Base-by-base conservation (phyloP, 2,329 filamentous ascomycete genomes). In the Mariannaea sp. region DNA sequence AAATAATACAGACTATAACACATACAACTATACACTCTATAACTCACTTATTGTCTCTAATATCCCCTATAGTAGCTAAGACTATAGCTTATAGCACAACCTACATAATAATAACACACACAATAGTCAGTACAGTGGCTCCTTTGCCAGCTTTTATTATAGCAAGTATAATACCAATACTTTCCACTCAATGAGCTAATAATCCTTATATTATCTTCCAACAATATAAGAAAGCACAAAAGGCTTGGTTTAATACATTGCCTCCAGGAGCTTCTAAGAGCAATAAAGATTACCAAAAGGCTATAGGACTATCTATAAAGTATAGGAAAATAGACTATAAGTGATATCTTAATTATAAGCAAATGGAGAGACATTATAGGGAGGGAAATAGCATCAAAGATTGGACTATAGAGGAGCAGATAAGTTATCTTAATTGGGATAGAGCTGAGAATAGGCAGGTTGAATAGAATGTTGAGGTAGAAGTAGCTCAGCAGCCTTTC, bases 181-280 rank as follows among this genome's bases (percentile, higher is more conserved):
- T n/a, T n/a, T n/a, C 44, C 8, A 12, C 13, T n/a, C 30, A 50
- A 26, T 9, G 33, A 22, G 2, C 14, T 35, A 13, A 45, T 46
- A n/a, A 55, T 36, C 40, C 41, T n/a, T n/a, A 7, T 41, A 29
- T 27, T 46, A 55, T 55, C 19, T 51, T n/a, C 9, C 17, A 55
- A 47, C 24, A 20, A 39, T 55, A 55, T 24, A 49, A 49, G 22
- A 22, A 22, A 30, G 26, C 7, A 16, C 14, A 16, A 49, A 40
- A 49, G 16, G 39, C 22, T 7, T 55, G 29, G 32, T 51, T 32
- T 48, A 16, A 13, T 36, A 36, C 27, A 33, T 26, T 47, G 22
- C 20, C n/a, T 43, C 14, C 4, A 14, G 36, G 46, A 20, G 27
- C 33, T 1, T 7, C 32, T 4, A 55, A 51, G 33, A 49, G 33